Base-by-base conservation (phyloP, 1,139 yeast species). In the Suhomyces bokatorum region DNA sequence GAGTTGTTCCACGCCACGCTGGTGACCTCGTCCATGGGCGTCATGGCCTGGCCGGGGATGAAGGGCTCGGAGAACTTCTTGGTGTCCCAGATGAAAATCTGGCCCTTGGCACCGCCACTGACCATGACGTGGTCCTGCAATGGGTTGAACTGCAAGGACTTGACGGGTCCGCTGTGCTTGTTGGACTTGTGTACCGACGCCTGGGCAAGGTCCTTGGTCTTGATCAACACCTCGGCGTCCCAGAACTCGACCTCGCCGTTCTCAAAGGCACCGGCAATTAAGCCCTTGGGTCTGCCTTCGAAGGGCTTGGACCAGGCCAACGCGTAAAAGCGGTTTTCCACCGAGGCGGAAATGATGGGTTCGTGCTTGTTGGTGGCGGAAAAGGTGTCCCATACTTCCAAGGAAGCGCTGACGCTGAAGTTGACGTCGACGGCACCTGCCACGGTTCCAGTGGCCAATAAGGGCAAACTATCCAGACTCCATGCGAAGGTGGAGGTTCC, bases 401-500 rank as follows among this genome's bases (percentile, higher is more conserved):
- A 70, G 26, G 78, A 69, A 3, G 97, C 84, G 31, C 83, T 77
- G 31, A 95, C 82, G 40, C 91, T 83, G 66, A 91, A 90, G 60
- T 86, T 82, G 40, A 87, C 87, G 60, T 89, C 97, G 55, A 93
- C 86, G 13, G 97, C 95, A 13, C 98, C 98, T 0, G 98, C 93
- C 16, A 88, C 88, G 0, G 97, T 86, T 35, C 97, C 99, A 1
- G 97, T 81, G 24, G 89, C 97, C 56, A 91, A 67, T 47, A 81
- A 67, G 22, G 97, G 96, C 48, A 84, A 72, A 42, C 78, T 69
- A 56, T 84, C 88, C 58, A 77, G 81, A 45, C 97, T 88, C 98
- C 98, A 93, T 41, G 98, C 96, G 68, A 93, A 89, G 31, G 96
- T 85, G 39, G 97, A 90, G 14, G 97, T 88, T 55, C 91, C 79